Percentiles rank a stretch among this genome's conserved stretches.
phyloP scores from a whole-genome alignment of 192 early-diverging fungal genomes.

The Coemansia sp. region DNA sequence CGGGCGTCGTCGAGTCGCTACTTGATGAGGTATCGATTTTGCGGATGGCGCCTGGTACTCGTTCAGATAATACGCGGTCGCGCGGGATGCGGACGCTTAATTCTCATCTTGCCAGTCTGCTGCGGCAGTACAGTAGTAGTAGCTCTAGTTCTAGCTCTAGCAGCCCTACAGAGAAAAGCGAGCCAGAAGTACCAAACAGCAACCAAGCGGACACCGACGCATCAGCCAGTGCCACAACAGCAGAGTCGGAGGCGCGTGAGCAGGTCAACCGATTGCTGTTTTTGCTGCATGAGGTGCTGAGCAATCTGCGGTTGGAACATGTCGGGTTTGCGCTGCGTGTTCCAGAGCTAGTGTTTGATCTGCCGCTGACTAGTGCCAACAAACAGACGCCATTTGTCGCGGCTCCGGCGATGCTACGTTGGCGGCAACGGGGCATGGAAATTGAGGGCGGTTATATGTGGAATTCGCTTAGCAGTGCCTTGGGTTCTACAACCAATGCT shows the following conservation, averaged over 20 bases:
- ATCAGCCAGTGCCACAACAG: not conserved
- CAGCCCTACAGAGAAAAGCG: not conserved
- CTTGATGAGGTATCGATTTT: constrained; percentile 44
- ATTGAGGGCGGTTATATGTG: constrained; percentile 45
- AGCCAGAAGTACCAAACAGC: not conserved
- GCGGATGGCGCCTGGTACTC: constrained; percentile 22
- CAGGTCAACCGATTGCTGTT: constrained; percentile 38
- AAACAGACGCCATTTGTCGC: constrained; percentile 15
- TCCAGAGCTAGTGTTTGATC: constrained; percentile 47
- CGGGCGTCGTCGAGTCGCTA: constrained; percentile 40
- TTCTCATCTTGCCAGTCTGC: constrained; percentile 26
- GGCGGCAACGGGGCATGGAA: constrained; percentile 42
- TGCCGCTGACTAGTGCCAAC: constrained; percentile 31
- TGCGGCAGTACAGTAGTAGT: constrained; percentile 14
- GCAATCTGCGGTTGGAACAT: constrained; percentile 47
- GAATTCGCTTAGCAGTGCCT: constrained; percentile 36
- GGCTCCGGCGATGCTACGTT: constrained; percentile 45
- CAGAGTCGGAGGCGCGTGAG: constrained; percentile 13
- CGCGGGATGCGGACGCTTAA: constrained; percentile 32
- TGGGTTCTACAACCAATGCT: constrained; percentile 17
- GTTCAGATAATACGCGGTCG: constrained; percentile 19
- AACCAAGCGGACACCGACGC: not conserved
- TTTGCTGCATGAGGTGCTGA: constrained; percentile 45
- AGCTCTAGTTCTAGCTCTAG: not conserved
- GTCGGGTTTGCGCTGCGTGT: constrained; percentile 32